Percentiles rank a stretch among this genome's conserved stretches.
phyloP scores from a whole-genome alignment of 495 filamentous ascomycete species.

The Trichoderma orchidacearum region DNA sequence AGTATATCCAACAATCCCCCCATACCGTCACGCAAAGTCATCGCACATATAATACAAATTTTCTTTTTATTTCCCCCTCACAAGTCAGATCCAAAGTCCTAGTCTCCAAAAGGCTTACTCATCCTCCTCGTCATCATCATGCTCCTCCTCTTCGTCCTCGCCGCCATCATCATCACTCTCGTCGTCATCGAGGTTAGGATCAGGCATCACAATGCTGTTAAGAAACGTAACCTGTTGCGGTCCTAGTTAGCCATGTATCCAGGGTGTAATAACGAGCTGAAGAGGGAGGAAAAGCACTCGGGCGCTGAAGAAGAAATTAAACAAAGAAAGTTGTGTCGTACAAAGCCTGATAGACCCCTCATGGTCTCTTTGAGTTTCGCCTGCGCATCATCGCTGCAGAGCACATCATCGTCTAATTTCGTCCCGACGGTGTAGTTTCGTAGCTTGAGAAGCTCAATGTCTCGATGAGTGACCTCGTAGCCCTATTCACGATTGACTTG shows the following conservation, averaged over 20 bases:
- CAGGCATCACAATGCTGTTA: constrained; percentile 53
- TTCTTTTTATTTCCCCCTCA: too few species aligned
- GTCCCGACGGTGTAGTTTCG: constrained; percentile 60
- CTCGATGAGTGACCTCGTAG: constrained; percentile 55
- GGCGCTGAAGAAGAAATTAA: neutral
- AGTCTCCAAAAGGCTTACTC: constrained; percentile 60
- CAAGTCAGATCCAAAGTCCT: constrained; percentile 33
- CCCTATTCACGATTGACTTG: constrained; percentile 33
- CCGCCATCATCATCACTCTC: constrained; percentile 1
- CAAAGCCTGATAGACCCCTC: constrained; percentile 49
- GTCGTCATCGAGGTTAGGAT: constrained; percentile 28
- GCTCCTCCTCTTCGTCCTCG: neutral
- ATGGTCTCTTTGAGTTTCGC: constrained; percentile 40
- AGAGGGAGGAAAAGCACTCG: too few species aligned
- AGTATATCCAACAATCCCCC: too few species aligned
- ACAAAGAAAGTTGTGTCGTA: constrained; percentile 28
- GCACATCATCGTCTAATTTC: constrained; percentile 43
- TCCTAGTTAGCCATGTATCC: constrained; percentile 6
- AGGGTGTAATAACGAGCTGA: too few species aligned
- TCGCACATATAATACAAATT: too few species aligned
- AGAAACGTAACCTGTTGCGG: constrained; percentile 41
- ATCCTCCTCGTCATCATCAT: constrained; percentile 48
- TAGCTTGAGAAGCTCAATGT: constrained; percentile 64
- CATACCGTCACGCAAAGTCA: too few species aligned
- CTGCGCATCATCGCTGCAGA: constrained; percentile 35